phyloP scores from a whole-genome alignment of 2,329 filamentous ascomycete species.

The Endocalyx cinctus region DNA sequence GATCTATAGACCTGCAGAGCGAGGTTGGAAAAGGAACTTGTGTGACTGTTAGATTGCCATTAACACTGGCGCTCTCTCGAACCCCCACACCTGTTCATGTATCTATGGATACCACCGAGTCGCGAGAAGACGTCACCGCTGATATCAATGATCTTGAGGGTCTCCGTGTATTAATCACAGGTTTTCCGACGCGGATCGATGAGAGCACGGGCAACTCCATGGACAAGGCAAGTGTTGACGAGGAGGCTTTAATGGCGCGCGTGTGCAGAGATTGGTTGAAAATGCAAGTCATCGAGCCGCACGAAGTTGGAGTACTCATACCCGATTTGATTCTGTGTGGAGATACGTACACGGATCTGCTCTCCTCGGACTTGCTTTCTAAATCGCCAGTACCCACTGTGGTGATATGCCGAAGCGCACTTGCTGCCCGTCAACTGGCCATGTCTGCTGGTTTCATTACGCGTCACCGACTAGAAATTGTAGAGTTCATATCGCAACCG shows the following conservation, averaged over 20 bases:
- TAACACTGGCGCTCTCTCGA: constrained; percentile 24
- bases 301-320: constrained; percentile 2
- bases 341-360: constrained; percentile 10
- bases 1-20: constrained; percentile 14
- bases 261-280: constrained; percentile 31
- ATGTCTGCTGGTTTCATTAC: constrained; percentile 10
- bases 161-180: not conserved
- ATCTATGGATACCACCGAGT: not conserved
- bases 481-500: constrained; percentile 36
- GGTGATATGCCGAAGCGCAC: constrained; percentile 28
- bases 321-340: constrained; percentile 21
- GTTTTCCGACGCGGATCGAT: not conserved
- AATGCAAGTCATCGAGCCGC: constrained; percentile 19
- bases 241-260: constrained; percentile 12
- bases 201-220: constrained; percentile 9
- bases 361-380: constrained; percentile 3
- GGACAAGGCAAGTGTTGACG: constrained; percentile 10
- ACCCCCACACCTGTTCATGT: too few relatives aligned
- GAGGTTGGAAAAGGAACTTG: constrained; percentile 25
- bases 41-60: constrained; percentile 27
- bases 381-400: constrained; percentile 19
- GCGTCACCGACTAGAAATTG: constrained; percentile 15
- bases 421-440: constrained; percentile 21
- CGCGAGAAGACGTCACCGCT: not conserved
- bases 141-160: not conserved